Evolutionary conservation across 805 yeast genomes (phyloP).

Genomic region (Lipomyces kockii): DNA sequence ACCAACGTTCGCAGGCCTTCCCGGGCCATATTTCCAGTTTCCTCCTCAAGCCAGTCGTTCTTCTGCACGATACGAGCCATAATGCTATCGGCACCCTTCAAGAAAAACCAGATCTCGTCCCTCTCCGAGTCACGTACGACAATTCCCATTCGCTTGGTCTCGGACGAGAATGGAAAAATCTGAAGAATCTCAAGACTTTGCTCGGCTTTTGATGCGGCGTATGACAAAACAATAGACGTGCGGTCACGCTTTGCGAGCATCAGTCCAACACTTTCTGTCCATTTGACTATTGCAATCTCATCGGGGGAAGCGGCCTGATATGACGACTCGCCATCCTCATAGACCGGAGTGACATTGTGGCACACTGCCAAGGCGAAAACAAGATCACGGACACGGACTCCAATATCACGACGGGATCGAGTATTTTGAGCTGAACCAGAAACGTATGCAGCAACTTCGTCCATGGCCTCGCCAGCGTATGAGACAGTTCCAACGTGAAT

Average conservation of each 20-base stretch:
- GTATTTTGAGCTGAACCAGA: conserved; percentile 40
- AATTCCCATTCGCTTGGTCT: conserved; percentile 95
- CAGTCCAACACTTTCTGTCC: conserved; percentile 84
- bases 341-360: conserved; percentile 95
- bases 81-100: conserved; percentile 96
- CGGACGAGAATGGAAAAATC: conserved; percentile 93
- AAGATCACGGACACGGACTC: conserved; percentile 76
- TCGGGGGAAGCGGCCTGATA: conserved; percentile 99
- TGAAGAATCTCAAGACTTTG: conserved; percentile 58
- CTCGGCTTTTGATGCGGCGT: conserved; percentile 57
- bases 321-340: conserved; percentile 71
- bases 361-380: conserved; percentile 87
- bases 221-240: conserved; percentile 67
- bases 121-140: conserved; percentile 65
- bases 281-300: conserved; percentile 94
- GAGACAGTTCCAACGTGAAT: conserved; percentile 91
- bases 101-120: conserved; percentile 80
- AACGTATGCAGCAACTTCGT: conserved; percentile 59
- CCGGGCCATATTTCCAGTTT: conserved; percentile 95
- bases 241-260: conserved; percentile 83
- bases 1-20: conserved; percentile 97
- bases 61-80: conserved; percentile 81
- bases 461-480: conserved; percentile 90
- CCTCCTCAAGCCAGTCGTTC: conserved; percentile 97
- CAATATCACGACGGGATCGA: conserved; percentile 68